Percentiles rank a stretch among this genome's conserved stretches.
phyloP scores from a whole-genome alignment of 495 filamentous ascomycete species.

The Xylaria cubensis region DNA sequence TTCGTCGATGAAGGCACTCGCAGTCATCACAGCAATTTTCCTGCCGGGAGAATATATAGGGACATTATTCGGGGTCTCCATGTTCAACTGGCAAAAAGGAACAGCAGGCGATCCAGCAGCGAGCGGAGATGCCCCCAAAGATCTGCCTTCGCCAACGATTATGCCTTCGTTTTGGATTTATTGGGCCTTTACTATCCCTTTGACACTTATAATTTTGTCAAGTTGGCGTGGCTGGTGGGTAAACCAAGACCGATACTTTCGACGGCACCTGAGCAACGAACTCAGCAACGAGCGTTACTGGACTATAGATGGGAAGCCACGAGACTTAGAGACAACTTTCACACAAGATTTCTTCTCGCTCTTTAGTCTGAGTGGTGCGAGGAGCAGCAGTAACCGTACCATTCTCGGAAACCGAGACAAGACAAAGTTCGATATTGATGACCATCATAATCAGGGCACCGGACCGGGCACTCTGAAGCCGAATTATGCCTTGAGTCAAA shows the following conservation, averaged over 20 bases:
- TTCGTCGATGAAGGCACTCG: constrained; percentile 46
- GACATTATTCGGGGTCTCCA: constrained; percentile 43
- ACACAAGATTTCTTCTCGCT: constrained; percentile 44
- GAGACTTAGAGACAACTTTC: constrained; percentile 42
- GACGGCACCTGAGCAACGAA: constrained; percentile 42
- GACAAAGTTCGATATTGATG: constrained; percentile 11
- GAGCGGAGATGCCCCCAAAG: constrained; percentile 28
- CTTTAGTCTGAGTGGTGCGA: constrained; percentile 35
- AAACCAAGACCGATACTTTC: constrained; percentile 43
- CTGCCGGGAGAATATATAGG: constrained; percentile 46
- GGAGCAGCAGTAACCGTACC: constrained; percentile 32
- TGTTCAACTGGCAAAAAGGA: constrained; percentile 41
- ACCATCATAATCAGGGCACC: constrained; percentile 15
- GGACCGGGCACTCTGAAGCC: constrained; percentile 27
- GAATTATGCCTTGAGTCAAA: constrained; percentile 18
- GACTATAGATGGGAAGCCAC: constrained; percentile 41
- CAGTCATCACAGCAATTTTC: constrained; percentile 45
- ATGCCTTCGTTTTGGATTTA: constrained; percentile 47
- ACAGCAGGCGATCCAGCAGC: constrained; percentile 37
- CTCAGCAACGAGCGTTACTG: constrained; percentile 45
- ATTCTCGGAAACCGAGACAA: constrained; percentile 31
- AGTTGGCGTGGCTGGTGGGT: constrained; percentile 47
- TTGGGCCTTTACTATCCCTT: constrained; percentile 42
- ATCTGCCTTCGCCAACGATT: constrained; percentile 34
- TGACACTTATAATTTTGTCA: constrained; percentile 41